Conservation (phyloP, 495 filamentous ascomycete species). For the Haplographium delicatum region DNA sequence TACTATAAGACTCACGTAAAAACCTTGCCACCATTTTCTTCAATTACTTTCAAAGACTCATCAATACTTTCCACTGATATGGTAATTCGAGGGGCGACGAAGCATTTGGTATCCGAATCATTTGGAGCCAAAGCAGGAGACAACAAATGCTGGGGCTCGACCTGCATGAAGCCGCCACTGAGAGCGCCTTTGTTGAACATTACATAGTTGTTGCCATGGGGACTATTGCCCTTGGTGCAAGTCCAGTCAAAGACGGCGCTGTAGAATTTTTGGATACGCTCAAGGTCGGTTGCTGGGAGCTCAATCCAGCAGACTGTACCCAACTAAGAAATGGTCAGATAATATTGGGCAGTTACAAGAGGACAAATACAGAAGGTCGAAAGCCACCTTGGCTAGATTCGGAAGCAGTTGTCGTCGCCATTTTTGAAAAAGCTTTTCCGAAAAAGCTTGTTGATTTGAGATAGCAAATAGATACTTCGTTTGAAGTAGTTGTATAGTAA, state of each 20-base stretch:
- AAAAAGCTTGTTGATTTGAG: background rate
- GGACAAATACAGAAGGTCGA: background rate
- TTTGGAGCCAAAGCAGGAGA: conserved; percentile 10
- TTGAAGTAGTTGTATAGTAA: background rate
- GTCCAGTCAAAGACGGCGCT: conserved; percentile 20
- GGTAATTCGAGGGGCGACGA: conserved; percentile 14
- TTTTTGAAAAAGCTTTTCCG: no score
- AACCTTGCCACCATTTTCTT: conserved; percentile 17
- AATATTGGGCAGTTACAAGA: background rate
- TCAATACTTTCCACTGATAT: conserved; percentile 21
- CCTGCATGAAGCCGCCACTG: conserved; percentile 19
- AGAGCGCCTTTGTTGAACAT: conserved; percentile 19
- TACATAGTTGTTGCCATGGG: background rate
- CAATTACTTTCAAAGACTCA: conserved; percentile 16
- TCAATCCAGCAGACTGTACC: conserved; percentile 22
- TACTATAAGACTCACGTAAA: conserved; percentile 12
- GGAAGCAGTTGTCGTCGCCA: no score
- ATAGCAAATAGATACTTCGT: no score
- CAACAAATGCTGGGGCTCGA: conserved; percentile 9
- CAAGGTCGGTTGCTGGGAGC: conserved; percentile 19
- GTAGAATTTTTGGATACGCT: conserved; percentile 23
- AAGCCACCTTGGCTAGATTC: background rate
- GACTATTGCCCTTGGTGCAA: background rate
- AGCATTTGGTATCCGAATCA: background rate
- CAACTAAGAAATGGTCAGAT: background rate